These are phyloP conservation scores for Lactarius vividus DNA, from an alignment of 768 basidiomycete species.

Conservation along the genomic window DNA sequence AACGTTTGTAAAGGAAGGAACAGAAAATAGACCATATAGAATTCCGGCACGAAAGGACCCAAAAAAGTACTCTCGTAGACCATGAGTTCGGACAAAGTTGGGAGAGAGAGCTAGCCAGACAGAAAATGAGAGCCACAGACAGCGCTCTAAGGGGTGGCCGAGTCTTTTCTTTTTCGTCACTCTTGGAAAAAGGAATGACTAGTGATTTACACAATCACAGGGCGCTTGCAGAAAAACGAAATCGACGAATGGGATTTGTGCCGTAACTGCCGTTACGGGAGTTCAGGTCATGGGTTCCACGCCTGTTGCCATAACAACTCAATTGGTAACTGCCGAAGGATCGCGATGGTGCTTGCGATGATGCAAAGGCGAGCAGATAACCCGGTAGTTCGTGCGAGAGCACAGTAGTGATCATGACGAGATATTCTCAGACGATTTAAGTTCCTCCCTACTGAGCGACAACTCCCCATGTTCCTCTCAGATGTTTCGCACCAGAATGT, in stretches of 20 bases:
- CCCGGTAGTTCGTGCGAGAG: neutral
- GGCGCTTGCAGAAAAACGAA: neutral
- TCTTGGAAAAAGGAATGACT: too few species aligned
- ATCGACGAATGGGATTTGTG: neutral
- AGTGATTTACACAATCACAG: neutral
- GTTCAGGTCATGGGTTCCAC: neutral
- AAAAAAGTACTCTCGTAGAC: neutral
- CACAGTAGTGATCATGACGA: neutral
- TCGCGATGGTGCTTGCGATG: too few species aligned
- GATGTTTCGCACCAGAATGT: too few species aligned
- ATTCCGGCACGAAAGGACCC: too few species aligned
- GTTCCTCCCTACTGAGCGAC: neutral
- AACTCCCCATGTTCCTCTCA: too few species aligned
- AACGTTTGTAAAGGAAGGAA: neutral
- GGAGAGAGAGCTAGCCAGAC: neutral
- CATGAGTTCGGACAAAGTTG: neutral
- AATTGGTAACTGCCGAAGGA: neutral
- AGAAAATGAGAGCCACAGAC: neutral
- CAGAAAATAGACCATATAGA: neutral
- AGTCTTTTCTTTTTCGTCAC: too few species aligned
- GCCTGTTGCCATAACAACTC: neutral
- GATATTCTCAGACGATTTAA: neutral
- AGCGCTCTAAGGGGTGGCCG: too few species aligned
- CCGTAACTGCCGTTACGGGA: too few species aligned
- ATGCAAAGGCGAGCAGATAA: too few species aligned